Evolutionary conservation across 2,329 filamentous ascomycete genomes (phyloP).

Genomic region (Fusarium mundagurra): DNA sequence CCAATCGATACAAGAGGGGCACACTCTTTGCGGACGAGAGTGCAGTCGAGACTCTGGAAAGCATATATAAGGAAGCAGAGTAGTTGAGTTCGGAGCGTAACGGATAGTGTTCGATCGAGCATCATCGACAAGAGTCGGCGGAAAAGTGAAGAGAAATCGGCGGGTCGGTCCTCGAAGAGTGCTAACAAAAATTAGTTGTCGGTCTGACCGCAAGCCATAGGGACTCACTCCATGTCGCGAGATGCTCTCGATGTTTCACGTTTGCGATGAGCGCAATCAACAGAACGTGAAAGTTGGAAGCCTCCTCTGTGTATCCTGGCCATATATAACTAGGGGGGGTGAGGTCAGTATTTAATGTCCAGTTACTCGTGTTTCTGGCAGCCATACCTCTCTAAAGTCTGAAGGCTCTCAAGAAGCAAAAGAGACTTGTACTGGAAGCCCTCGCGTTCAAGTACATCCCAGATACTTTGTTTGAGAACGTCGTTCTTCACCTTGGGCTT

Average conservation of each 20-base stretch:
- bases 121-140: slow-evolving; percentile 89
- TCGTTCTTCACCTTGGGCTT: slow-evolving; percentile 83
- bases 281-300: slow-evolving; percentile 91
- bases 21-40: slow-evolving; percentile 92
- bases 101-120: slow-evolving; percentile 74
- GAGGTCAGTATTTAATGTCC: slow-evolving; percentile 42
- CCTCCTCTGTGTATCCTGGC: slow-evolving; percentile 89
- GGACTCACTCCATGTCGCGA: slow-evolving; percentile 83
- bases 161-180: slow-evolving; percentile 78
- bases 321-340: slow-evolving; percentile 77
- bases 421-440: slow-evolving; percentile 81
- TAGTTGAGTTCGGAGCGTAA: slow-evolving; percentile 79
- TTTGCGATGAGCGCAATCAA: slow-evolving; percentile 87
- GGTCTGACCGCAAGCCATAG: not conserved
- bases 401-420: slow-evolving; percentile 86
- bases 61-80: slow-evolving; percentile 89
- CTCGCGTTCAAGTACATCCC: slow-evolving; percentile 86
- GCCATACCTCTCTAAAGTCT: slow-evolving; percentile 81
- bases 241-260: slow-evolving; percentile 85
- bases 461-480: slow-evolving; percentile 86
- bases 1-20: slow-evolving; percentile 93
- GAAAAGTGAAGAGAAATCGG: slow-evolving; percentile 89
- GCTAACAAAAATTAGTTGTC: slow-evolving; percentile 55
- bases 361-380: not conserved
- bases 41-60: slow-evolving; percentile 92